Evolutionary conservation across 1,139 yeast genomes (phyloP), one percentile per base, ranked within the genome.

Genomic region (Saccharomyces pastorianus): DNA sequence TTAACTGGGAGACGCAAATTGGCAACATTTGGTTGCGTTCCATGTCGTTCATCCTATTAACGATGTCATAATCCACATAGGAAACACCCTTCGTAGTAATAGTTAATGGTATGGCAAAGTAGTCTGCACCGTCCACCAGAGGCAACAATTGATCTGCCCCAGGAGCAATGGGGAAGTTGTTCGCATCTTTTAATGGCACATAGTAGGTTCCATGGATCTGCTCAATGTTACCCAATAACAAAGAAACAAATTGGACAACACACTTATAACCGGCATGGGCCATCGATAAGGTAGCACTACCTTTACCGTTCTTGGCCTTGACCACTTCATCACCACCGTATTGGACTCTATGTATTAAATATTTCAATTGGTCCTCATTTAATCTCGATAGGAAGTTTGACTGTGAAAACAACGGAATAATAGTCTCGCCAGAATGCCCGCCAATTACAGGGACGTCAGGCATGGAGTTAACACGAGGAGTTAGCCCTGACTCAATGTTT

Each of bases 301-400:
- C 97, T 60, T 85, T 83, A 68, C 97, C 97, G 71, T 88, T 85
- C 78, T 91, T 91, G 65, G 97, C 97, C 75, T 86, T 79, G 65
- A 91, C 97, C 64, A 91, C 95, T 76, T 91, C 97, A 71, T 91
- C 97, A 75, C 97, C 97, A 70, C 97, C 98, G 70, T 85, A 89
- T 76, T 90, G 97, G 70, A 90, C 89, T 74, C 96, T 84, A 79
- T 88, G 81, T 68, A 88, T 80, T 65, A 90, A 79, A 56, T 82
- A 79, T 65, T 79, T 76, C 61, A 82, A 85, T 51, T 73, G 69
- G n/a, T 57, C 51, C 20, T 50, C 41, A 48, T 29, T 26, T 14
- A 62, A 41, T n/a, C 48, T 41, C 17, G 55, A 53, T 13, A 54
- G 46, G 11, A 50, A 49, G 14, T 53, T 42, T 14, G 60, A 58